Percentiles rank a stretch among this genome's conserved stretches.
Conservation (phyloP, 768 basidiomycete genomes). For the Pholiota conissans region DNA sequence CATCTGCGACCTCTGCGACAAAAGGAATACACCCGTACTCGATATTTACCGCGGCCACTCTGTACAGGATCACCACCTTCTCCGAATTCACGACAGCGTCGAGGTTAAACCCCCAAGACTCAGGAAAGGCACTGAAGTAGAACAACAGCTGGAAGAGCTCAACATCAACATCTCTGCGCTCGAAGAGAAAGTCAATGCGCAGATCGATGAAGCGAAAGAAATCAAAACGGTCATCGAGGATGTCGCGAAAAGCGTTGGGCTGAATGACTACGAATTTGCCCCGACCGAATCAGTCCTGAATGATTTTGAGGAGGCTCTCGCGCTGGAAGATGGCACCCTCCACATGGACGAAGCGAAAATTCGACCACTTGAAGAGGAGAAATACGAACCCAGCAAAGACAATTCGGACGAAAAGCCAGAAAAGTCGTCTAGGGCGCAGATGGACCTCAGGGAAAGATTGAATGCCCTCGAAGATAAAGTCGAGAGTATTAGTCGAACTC, state of each 20-base stretch:
- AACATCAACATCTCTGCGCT: neutral
- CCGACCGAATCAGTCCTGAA: neutral
- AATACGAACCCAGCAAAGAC: neutral
- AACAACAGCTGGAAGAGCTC: constrained; percentile 8
- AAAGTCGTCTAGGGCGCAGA: neutral
- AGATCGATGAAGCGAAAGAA: constrained; percentile 8
- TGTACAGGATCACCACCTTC: constrained; percentile 6
- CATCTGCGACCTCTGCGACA: neutral
- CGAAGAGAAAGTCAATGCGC: constrained; percentile 5
- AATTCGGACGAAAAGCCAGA: neutral
- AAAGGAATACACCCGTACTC: neutral
- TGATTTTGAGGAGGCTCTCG: neutral
- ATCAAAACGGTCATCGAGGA: constrained; percentile 1
- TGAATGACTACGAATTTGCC: neutral
- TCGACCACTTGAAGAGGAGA: neutral
- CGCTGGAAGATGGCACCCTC: neutral
- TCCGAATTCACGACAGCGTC: constrained; percentile 12
- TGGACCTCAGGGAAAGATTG: constrained; percentile 4
- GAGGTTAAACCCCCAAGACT: constrained; percentile 9
- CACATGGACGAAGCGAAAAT: neutral
- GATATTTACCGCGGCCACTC: neutral
- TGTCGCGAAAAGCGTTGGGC: constrained; percentile 6
- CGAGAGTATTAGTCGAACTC: neutral
- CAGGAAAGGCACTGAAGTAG: constrained; percentile 7
- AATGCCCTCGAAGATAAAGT: neutral